Percentiles rank a stretch among this genome's conserved stretches.
Evolutionary conservation across 768 basidiomycete genomes (phyloP).

Genomic region (Daedaleopsis nitida): DNA sequence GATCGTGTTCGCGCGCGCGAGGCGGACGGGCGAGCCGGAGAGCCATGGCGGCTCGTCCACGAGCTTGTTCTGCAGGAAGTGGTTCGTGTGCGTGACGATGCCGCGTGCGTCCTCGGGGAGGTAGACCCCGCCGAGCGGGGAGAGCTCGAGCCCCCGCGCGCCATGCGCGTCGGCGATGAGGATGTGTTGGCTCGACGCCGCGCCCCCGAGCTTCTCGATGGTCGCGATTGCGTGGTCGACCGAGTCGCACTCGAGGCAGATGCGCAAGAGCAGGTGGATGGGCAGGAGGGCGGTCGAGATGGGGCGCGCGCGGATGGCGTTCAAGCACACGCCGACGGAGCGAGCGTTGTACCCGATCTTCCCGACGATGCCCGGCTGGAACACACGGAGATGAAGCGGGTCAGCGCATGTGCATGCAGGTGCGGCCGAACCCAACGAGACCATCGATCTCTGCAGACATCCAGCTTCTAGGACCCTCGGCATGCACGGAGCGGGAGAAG

Average conservation of each 20-base stretch:
- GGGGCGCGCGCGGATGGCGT: conserved; percentile 38
- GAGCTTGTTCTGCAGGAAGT: conserved; percentile 35
- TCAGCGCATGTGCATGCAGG: too few relatives aligned
- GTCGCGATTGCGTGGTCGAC: conserved; percentile 28
- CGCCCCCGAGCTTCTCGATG: conserved; percentile 32
- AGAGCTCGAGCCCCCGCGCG: conserved; percentile 34
- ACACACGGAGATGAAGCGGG: too few relatives aligned
- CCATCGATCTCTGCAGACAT: too few relatives aligned
- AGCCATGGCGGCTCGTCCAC: conserved; percentile 37
- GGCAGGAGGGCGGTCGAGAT: conserved; percentile 33
- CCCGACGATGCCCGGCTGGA: conserved; percentile 38
- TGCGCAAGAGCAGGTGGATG: conserved; percentile 36
- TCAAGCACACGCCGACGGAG: conserved; percentile 39
- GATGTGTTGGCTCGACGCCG: conserved; percentile 38
- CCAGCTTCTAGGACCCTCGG: too few relatives aligned
- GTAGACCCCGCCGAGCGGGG: conserved; percentile 30
- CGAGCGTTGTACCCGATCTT: conserved; percentile 41
- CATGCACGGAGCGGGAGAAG: too few relatives aligned
- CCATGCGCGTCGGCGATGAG: conserved; percentile 35
- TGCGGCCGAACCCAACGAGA: background rate
- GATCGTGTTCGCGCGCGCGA: conserved; percentile 29
- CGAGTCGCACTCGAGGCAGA: conserved; percentile 34
- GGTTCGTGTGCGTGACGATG: conserved; percentile 38
- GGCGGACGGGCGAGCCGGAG: conserved; percentile 32
- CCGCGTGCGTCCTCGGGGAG: conserved; percentile 30